Conservation (phyloP, 768 basidiomycete genomes). For the Cystofilobasidium capitatum region DNA sequence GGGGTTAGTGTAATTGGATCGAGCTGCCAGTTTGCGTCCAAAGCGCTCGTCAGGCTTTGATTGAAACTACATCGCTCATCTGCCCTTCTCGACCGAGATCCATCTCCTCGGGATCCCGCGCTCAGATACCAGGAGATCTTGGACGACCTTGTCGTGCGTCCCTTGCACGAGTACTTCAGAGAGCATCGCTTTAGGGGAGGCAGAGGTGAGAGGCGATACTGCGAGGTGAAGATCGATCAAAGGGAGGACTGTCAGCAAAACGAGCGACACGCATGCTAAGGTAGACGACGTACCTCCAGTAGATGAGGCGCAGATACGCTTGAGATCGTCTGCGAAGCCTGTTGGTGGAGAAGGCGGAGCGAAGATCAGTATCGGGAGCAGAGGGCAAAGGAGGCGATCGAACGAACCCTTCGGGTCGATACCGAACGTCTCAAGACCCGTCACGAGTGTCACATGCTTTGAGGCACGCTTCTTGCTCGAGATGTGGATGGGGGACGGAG, state of each 20-base stretch:
- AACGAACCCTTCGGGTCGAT: constrained; percentile 56
- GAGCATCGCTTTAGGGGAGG: constrained; percentile 10
- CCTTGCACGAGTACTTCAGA: constrained; percentile 77
- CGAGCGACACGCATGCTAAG: background rate
- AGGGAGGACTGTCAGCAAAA: background rate
- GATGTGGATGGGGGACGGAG: constrained; percentile 59
- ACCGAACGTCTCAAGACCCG: constrained; percentile 68
- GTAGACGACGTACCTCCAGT: constrained; percentile 2
- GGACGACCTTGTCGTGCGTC: constrained; percentile 59
- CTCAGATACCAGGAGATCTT: constrained; percentile 55
- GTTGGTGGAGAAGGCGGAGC: background rate
- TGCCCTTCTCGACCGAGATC: constrained; percentile 47
- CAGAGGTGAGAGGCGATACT: constrained; percentile 52
- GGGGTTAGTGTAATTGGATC: too few species aligned
- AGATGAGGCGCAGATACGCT: constrained; percentile 11
- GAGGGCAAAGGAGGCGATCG: constrained; percentile 42
- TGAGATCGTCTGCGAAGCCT: constrained; percentile 23
- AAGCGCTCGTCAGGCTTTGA: too few species aligned
- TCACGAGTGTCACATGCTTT: constrained; percentile 64
- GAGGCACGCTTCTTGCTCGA: constrained; percentile 65
- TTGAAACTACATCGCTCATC: background rate
- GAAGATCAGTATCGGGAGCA: background rate
- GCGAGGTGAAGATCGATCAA: background rate
- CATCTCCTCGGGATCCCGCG: constrained; percentile 68
- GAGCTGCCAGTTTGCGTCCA: background rate